Percentiles rank a stretch among this genome's conserved stretches.
Conservation (phyloP, 202 grass and related monocot genomes). For the Schoenoplectus triqueter region DNA sequence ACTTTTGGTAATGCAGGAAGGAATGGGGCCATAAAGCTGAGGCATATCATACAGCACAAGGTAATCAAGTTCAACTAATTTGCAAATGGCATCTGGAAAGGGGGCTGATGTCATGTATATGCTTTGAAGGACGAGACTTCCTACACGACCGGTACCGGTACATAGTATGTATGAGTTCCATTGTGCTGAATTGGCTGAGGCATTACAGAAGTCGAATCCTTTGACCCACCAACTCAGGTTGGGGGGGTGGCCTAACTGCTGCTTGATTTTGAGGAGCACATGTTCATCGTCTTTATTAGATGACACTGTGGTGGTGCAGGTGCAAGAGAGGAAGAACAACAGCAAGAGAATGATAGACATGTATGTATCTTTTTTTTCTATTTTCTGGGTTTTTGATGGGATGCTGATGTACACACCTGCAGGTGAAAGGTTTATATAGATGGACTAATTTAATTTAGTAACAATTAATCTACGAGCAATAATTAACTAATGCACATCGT, state of each 20-base stretch:
- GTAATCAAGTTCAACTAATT: not conserved
- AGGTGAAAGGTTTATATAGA: not conserved
- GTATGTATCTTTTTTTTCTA: not conserved
- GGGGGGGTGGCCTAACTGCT: not conserved
- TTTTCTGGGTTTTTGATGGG: not conserved
- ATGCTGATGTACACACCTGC: not conserved
- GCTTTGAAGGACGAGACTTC: not conserved
- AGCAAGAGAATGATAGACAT: not conserved
- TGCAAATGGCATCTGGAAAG: not conserved
- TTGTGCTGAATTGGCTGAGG: not conserved
- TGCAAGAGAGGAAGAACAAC: slow-evolving; percentile 18
- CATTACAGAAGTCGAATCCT: not conserved
- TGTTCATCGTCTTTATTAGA: not conserved
- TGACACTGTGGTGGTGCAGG: not conserved
- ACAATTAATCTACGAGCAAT: no score
- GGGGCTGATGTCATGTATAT: not conserved
- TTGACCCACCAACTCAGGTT: not conserved
- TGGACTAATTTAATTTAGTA: not conserved
- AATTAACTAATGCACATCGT: no score
- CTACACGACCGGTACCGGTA: slow-evolving; percentile 1
- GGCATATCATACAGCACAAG: not conserved
- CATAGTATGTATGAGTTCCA: not conserved
- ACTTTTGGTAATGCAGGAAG: slow-evolving; percentile 2
- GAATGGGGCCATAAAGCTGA: not conserved
- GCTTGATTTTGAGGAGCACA: not conserved